A percentile compares a stretch with the other conserved stretches of the same genome.
Conservation (phyloP, 2,329 filamentous ascomycete species). For the Trichoderma pleuroti region DNA sequence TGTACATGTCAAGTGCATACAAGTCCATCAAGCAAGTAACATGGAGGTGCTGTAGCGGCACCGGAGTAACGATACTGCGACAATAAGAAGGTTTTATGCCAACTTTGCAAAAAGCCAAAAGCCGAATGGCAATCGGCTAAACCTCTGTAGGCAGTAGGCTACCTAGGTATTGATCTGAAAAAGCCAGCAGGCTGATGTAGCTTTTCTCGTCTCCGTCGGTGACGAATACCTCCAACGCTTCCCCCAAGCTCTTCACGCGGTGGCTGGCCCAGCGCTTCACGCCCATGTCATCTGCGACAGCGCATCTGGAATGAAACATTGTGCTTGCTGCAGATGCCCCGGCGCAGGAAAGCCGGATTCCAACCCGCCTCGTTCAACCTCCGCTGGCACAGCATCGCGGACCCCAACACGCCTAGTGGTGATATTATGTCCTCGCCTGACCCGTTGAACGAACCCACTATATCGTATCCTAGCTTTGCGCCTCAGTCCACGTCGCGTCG, state of each 20-base stretch:
- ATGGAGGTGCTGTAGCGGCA: background rate
- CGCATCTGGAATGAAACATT: slow-evolving; percentile 7
- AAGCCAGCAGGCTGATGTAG: slow-evolving; percentile 2
- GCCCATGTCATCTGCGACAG: background rate
- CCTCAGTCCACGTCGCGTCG: slow-evolving; percentile 38
- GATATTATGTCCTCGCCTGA: slow-evolving; percentile 51
- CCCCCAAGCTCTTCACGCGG: slow-evolving; percentile 5
- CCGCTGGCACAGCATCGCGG: slow-evolving; percentile 37
- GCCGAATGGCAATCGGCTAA: background rate
- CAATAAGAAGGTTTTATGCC: background rate
- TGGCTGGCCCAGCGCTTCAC: slow-evolving; percentile 8
- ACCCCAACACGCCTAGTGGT: slow-evolving; percentile 37
- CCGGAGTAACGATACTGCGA: slow-evolving; percentile 16
- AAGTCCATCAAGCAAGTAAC: background rate
- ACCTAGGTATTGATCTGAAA: no score
- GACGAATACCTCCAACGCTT: background rate
- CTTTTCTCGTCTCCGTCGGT: slow-evolving; percentile 4
- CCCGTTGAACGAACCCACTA: slow-evolving; percentile 43
- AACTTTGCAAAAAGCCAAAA: background rate
- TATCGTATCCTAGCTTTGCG: slow-evolving; percentile 31
- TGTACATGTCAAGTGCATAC: background rate
- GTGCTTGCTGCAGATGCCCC: slow-evolving; percentile 29
- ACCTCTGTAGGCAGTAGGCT: background rate
- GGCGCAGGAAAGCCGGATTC: slow-evolving; percentile 26
- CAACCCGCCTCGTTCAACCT: slow-evolving; percentile 30